Evolutionary conservation across 108 stramenopile genomes (phyloP).

Genomic region (Chaetoceros tenuissimus): DNA sequence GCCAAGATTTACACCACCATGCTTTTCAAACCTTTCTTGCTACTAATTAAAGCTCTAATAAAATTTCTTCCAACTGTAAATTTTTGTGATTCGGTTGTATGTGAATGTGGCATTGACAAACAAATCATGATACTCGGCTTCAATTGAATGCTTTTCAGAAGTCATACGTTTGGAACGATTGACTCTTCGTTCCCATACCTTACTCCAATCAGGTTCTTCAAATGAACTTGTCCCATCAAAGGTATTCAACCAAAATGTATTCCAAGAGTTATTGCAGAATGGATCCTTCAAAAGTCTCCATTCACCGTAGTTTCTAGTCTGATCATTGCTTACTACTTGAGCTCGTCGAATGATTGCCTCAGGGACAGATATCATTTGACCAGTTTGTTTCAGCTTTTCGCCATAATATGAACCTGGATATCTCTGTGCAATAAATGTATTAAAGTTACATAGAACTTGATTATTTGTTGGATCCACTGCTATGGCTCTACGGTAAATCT

Average conservation of each 20-base stretch:
- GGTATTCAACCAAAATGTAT: conserved; percentile 31
- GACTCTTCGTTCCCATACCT: conserved; percentile 23
- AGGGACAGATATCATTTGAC: too few species aligned
- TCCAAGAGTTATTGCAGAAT: conserved; percentile 18
- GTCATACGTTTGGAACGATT: conserved; percentile 12
- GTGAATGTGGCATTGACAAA: conserved; percentile 14
- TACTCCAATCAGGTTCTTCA: conserved; percentile 20
- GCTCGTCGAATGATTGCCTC: conserved; percentile 22
- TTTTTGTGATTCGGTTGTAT: conserved; percentile 8
- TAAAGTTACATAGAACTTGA: conserved; percentile 34
- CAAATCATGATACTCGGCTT: conserved; percentile 17
- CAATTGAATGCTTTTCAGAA: conserved; percentile 1
- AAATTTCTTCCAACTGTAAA: conserved; percentile 10
- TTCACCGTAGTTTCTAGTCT: conserved; percentile 31
- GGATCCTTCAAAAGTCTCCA: conserved; percentile 30
- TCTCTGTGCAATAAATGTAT: conserved; percentile 23
- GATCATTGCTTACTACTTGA: conserved; percentile 16
- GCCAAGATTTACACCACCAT: too few species aligned
- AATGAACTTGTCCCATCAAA: conserved; percentile 23
- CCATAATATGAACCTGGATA: conserved; percentile 40
- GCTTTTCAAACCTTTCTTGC: too few species aligned
- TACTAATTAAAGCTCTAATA: too few species aligned
- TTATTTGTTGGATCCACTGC: conserved; percentile 28
- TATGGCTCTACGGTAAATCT: conserved; percentile 40
- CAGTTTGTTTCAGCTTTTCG: too few species aligned